Conservation (phyloP, 169 alveolate species). For the Blepharisma undulans region DNA sequence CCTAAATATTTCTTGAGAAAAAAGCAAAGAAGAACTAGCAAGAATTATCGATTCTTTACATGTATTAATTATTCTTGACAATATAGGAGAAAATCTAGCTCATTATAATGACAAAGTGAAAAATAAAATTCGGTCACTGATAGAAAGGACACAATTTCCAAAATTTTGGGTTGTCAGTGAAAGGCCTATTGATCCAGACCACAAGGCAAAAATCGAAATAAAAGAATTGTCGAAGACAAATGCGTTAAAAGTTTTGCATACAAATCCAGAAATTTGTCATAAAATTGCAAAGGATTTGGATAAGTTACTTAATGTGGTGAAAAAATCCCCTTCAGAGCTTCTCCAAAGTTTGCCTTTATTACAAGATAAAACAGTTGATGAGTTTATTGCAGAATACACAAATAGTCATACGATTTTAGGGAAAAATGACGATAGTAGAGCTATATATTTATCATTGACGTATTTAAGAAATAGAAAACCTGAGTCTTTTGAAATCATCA, state of each 20-base stretch:
- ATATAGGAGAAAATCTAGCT: background rate
- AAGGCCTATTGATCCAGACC: background rate
- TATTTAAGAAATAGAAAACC: background rate
- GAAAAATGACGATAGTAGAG: background rate
- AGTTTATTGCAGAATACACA: background rate
- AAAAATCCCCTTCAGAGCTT: background rate
- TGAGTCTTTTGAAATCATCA: background rate
- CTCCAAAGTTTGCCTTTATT: background rate
- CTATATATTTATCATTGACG: background rate
- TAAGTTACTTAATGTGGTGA: background rate
- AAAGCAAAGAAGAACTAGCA: background rate
- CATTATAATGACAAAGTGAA: background rate
- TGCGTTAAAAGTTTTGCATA: background rate
- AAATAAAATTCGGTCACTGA: background rate
- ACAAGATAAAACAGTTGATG: background rate
- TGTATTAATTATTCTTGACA: conserved; percentile 7
- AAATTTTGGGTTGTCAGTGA: conserved; percentile 16
- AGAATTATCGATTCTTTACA: background rate
- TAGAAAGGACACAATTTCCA: conserved; percentile 12
- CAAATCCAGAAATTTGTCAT: background rate
- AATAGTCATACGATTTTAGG: background rate
- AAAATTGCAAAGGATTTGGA: background rate
- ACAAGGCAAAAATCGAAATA: background rate
- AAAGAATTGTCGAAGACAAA: background rate
- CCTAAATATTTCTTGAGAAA: background rate